Evolutionary conservation across 106 monocot genomes (phyloP).

Genomic region (Acorus calamus): DNA sequence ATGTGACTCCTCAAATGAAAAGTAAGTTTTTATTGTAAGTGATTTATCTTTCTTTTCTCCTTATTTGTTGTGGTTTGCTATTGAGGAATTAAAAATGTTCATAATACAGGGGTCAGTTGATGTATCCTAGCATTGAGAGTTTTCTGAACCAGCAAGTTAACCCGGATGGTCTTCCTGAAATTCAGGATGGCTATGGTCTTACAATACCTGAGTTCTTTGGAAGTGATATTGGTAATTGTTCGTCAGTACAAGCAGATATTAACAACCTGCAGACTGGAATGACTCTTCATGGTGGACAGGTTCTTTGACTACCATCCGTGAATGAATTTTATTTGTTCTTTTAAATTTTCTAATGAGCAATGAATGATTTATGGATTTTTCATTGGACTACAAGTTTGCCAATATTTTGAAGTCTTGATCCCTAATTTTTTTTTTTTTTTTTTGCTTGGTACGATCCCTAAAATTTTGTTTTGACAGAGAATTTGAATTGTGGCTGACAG

Average conservation of each 20-base stretch:
- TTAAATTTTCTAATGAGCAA: no score
- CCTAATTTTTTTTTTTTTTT: background rate
- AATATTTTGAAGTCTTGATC: no score
- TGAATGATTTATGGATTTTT: no score
- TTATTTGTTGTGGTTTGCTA: background rate
- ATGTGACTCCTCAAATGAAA: slow-evolving; percentile 28
- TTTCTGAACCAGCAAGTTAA: slow-evolving; percentile 35
- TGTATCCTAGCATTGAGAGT: slow-evolving; percentile 36
- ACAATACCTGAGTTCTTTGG: slow-evolving; percentile 41
- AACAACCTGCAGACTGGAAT: slow-evolving; percentile 27
- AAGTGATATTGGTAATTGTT: slow-evolving; percentile 43
- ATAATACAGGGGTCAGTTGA: slow-evolving; percentile 29
- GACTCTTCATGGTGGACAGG: slow-evolving; percentile 30
- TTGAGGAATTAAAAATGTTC: background rate
- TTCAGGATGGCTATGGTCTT: slow-evolving; percentile 55
- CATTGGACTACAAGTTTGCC: no score
- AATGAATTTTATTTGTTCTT: background rate
- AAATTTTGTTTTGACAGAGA: no score
- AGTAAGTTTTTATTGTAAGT: slow-evolving; percentile 27
- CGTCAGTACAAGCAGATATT: slow-evolving; percentile 30
- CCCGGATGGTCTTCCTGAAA: slow-evolving; percentile 37
- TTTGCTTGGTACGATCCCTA: background rate
- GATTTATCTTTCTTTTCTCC: background rate
- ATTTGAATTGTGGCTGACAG: background rate
- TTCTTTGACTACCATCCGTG: background rate